Evolutionary conservation across 2,329 filamentous ascomycete genomes (phyloP).

Genomic region (Calonectria leucothoes): DNA sequence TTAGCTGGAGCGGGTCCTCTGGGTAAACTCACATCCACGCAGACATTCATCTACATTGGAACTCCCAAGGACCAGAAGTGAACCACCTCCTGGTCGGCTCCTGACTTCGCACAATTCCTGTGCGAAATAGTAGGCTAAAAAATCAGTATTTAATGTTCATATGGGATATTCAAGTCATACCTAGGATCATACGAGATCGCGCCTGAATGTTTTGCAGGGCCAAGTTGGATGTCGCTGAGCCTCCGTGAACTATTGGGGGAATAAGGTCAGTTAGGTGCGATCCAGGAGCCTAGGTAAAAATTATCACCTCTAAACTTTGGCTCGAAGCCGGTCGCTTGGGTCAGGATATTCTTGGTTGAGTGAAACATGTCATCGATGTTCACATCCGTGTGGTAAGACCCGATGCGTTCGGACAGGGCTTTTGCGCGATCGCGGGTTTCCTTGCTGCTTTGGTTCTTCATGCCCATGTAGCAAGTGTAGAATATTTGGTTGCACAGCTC

Average conservation of each 20-base stretch:
- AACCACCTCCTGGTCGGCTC: background rate
- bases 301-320: background rate
- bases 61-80: background rate
- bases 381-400: background rate
- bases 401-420: slow-evolving; percentile 68
- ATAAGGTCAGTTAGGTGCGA: background rate
- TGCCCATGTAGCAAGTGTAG: slow-evolving; percentile 68
- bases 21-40: background rate
- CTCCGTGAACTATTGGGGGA: background rate
- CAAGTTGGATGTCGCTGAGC: background rate
- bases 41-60: background rate
- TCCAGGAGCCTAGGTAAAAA: background rate
- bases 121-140: background rate
- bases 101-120: background rate
- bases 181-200: background rate
- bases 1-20: background rate
- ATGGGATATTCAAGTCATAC: background rate
- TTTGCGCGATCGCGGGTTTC: slow-evolving; percentile 77
- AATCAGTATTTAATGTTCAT: background rate
- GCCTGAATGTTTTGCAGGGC: background rate
- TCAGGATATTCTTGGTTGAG: background rate
- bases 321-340: background rate
- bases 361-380: background rate
- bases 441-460: slow-evolving; percentile 70
- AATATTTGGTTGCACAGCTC: slow-evolving; percentile 61